These are phyloP conservation scores for Hygrophoropsis aurantiaca DNA, from an alignment of 768 basidiomycete species.

Conservation along the genomic window DNA sequence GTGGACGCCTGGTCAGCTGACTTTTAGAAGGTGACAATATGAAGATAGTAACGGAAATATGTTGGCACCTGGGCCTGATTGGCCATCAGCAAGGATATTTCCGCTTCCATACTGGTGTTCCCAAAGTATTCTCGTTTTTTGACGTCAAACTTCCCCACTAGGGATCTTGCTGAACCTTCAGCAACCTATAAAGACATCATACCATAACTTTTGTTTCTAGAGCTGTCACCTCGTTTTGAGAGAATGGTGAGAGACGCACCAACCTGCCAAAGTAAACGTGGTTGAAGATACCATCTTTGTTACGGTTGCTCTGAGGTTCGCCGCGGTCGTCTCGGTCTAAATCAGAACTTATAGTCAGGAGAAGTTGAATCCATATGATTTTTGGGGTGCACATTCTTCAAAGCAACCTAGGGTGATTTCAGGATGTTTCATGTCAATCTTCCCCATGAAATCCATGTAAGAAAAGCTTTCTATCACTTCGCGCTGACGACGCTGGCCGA, in stretches of 20 bases:
- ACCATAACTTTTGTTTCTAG: no score
- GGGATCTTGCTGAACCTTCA: conserved; percentile 65
- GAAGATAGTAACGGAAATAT: conserved; percentile 10
- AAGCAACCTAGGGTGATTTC: conserved; percentile 72
- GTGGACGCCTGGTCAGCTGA: conserved; percentile 62
- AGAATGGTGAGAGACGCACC: conserved; percentile 50
- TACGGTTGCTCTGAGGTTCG: conserved; percentile 44
- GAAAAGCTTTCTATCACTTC: conserved; percentile 75
- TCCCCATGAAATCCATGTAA: conserved; percentile 82
- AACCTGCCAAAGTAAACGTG: conserved; percentile 84
- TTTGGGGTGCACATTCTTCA: conserved; percentile 75
- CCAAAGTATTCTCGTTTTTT: conserved; percentile 91
- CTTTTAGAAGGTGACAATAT: not conserved
- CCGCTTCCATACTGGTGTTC: conserved; percentile 97
- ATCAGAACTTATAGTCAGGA: not conserved
- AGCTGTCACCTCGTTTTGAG: not conserved
- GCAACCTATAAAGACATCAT: conserved; percentile 40
- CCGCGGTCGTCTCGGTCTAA: conserved; percentile 54
- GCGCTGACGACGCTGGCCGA: conserved; percentile 64
- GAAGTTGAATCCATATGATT: not conserved
- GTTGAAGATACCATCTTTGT: conserved; percentile 66
- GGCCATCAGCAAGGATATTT: conserved; percentile 94
- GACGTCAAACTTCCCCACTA: conserved; percentile 76
- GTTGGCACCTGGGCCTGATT: conserved; percentile 79
- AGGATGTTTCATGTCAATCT: conserved; percentile 79